phyloP scores from a whole-genome alignment of 257 asterid species.

The Nicotiana tomentosiformis region DNA sequence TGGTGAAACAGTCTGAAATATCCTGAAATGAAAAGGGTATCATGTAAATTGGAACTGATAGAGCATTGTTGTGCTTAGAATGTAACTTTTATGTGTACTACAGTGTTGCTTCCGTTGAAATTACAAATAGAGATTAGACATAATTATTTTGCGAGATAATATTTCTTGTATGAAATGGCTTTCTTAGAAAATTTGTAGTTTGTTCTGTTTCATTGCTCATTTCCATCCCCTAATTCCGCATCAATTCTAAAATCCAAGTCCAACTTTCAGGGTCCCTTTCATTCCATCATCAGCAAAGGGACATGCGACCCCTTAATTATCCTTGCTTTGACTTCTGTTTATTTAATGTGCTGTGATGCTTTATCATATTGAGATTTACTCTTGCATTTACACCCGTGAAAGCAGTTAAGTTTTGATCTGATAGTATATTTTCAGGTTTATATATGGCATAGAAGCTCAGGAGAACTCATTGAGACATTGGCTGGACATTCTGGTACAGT shows the following conservation, averaged over 20 bases:
- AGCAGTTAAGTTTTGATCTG: no score
- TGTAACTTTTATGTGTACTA: neutral
- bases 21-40: neutral
- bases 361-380: neutral
- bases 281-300: neutral
- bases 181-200: neutral
- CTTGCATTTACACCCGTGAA: neutral
- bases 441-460: conserved; percentile 70
- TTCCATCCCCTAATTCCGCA: neutral
- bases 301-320: neutral
- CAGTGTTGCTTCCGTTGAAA: neutral
- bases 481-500: conserved; percentile 78
- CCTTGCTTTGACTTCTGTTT: neutral
- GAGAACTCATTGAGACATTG: conserved; percentile 56
- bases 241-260: neutral
- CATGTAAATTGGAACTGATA: neutral
- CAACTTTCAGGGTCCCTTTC: neutral
- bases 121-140: neutral
- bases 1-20: neutral
- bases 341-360: neutral
- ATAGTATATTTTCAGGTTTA: conserved; percentile 44
- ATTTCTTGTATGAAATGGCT: neutral
- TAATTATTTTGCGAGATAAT: neutral
- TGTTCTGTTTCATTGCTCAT: neutral
- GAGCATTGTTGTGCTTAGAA: neutral